These are phyloP conservation scores for Trichaptum fuscoviolaceum DNA, from an alignment of 768 basidiomycete genomes.

Conservation along the genomic window DNA sequence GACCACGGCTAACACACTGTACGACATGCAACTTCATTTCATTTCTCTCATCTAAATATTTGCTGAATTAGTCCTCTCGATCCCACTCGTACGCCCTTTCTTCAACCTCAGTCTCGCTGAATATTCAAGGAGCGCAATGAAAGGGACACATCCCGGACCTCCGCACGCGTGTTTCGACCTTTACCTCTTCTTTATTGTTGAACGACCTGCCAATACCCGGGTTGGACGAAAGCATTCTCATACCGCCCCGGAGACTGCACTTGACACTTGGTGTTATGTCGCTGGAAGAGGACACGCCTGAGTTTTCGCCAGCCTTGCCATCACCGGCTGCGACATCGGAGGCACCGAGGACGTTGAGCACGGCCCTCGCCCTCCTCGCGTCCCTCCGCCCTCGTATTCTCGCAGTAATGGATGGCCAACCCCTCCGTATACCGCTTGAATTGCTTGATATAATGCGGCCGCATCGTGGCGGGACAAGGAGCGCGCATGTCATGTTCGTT, in stretches of 20 bases:
- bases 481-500: constrained; percentile 53
- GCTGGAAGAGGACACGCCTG: constrained; percentile 25
- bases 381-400: constrained; percentile 19
- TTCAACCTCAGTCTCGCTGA: too few species aligned
- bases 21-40: neutral
- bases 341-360: constrained; percentile 17
- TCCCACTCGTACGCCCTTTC: constrained; percentile 10
- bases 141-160: constrained; percentile 22
- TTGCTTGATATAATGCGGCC: constrained; percentile 46
- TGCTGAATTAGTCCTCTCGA: constrained; percentile 8
- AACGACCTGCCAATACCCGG: constrained; percentile 36
- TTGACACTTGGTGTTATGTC: constrained; percentile 73
- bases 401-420: constrained; percentile 32
- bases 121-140: too few species aligned
- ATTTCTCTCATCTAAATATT: too few species aligned
- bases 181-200: constrained; percentile 25
- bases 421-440: constrained; percentile 38
- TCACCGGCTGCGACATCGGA: too few species aligned
- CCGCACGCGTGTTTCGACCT: constrained; percentile 19
- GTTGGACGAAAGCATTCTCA: constrained; percentile 54
- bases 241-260: constrained; percentile 56
- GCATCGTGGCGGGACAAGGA: constrained; percentile 26
- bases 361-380: constrained; percentile 22
- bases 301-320: too few species aligned
- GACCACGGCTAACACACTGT: constrained; percentile 10